Percentiles rank a stretch among this genome's conserved stretches.
phyloP scores from a whole-genome alignment of 2,329 filamentous ascomycete species.

The Fusarium aywerte region DNA sequence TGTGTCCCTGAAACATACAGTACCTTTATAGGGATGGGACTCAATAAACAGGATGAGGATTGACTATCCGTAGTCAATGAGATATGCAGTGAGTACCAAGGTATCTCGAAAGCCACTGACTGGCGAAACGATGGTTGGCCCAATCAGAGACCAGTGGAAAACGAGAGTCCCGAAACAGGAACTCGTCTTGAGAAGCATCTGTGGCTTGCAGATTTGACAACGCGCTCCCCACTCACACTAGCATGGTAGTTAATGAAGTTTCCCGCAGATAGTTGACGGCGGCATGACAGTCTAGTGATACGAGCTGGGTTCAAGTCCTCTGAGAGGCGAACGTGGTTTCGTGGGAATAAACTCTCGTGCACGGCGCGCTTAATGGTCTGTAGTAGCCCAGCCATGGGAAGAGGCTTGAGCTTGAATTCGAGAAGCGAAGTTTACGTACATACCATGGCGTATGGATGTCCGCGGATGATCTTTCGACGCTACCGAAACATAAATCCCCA shows the following conservation, averaged over 20 bases:
- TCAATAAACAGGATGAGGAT: constrained; percentile 10
- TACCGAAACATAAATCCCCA: not conserved
- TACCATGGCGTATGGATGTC: not conserved
- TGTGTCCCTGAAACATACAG: constrained; percentile 22
- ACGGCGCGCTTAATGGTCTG: constrained; percentile 34
- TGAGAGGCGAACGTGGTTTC: constrained; percentile 25
- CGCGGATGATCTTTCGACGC: not conserved
- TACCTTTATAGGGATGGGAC: constrained; percentile 3
- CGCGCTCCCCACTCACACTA: constrained; percentile 30
- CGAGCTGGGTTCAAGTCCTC: constrained; percentile 33
- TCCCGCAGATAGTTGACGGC: constrained; percentile 20
- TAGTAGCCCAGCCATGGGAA: constrained; percentile 14
- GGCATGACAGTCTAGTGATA: constrained; percentile 17
- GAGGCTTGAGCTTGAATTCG: constrained; percentile 20
- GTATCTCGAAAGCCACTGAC: constrained; percentile 6
- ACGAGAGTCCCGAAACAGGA: constrained; percentile 41
- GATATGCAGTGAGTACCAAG: not conserved
- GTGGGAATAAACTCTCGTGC: constrained; percentile 28
- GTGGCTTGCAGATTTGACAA: constrained; percentile 39
- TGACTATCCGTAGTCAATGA: constrained; percentile 13
- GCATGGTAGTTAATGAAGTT: constrained; percentile 26
- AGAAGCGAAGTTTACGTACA: constrained; percentile 12
- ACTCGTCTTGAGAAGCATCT: constrained; percentile 41
- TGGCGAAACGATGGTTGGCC: constrained; percentile 1
- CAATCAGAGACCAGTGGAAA: constrained; percentile 34